Conservation (phyloP, 2,329 filamentous ascomycete genomes). For the Stemphylium vesicarium region DNA sequence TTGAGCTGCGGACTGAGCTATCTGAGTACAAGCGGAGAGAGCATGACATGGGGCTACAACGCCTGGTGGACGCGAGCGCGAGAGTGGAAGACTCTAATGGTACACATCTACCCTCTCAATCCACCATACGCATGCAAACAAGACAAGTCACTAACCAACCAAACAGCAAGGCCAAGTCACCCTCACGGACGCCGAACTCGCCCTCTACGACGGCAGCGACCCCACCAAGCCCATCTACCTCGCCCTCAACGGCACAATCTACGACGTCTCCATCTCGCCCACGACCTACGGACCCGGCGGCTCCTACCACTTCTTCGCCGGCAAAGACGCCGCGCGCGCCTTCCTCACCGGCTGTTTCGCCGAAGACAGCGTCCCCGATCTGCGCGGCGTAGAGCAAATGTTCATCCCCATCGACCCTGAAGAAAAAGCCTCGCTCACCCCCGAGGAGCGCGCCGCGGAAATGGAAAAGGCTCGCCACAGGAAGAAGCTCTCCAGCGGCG, state of each 20-base stretch:
- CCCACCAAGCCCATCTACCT: slow-evolving; percentile 81
- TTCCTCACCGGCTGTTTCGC: slow-evolving; percentile 94
- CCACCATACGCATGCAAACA: neutral
- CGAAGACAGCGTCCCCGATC: slow-evolving; percentile 81
- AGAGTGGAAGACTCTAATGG: slow-evolving; percentile 43
- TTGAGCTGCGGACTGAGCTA: slow-evolving; percentile 76
- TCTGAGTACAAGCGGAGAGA: slow-evolving; percentile 72
- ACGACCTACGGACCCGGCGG: slow-evolving; percentile 70
- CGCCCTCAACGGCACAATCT: slow-evolving; percentile 85
- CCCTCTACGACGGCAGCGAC: slow-evolving; percentile 78
- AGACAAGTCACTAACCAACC: neutral
- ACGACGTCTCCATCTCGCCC: slow-evolving; percentile 74
- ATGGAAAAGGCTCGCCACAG: slow-evolving; percentile 35
- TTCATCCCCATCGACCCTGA: slow-evolving; percentile 71
- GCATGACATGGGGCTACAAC: slow-evolving; percentile 49
- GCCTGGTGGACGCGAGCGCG: slow-evolving; percentile 46
- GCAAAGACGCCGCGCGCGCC: slow-evolving; percentile 82
- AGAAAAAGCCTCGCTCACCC: slow-evolving; percentile 38
- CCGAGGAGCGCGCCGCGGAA: slow-evolving; percentile 34
- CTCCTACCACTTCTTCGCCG: slow-evolving; percentile 85
- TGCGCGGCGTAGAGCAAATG: slow-evolving; percentile 87
- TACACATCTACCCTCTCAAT: slow-evolving; percentile 19
- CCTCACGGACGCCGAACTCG: slow-evolving; percentile 77
- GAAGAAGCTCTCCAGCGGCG: slow-evolving; percentile 30
- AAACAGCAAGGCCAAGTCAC: slow-evolving; percentile 63